Evolutionary conservation across 2,329 filamentous ascomycete genomes (phyloP).

Genomic region (Alternaria sp.): DNA sequence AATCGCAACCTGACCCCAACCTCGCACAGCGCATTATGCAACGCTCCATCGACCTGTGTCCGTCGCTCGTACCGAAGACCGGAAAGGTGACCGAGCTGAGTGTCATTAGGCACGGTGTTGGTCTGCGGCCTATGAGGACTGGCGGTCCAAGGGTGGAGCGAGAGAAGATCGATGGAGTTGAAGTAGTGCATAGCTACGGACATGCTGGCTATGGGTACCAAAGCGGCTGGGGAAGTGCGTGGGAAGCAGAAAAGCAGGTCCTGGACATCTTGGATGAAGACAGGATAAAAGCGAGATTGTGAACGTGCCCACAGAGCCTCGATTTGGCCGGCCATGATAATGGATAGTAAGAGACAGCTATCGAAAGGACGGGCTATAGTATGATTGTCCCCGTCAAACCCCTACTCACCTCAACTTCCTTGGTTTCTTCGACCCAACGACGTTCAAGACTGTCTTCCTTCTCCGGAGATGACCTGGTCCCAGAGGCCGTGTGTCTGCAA

Average conservation of each 20-base stretch:
- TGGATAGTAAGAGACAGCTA: not conserved
- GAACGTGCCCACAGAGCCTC: not conserved
- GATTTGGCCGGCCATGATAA: not conserved
- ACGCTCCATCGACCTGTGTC: constrained; percentile 70
- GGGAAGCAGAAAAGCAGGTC: constrained; percentile 50
- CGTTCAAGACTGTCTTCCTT: not conserved
- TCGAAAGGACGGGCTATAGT: not conserved
- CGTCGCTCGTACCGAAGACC: constrained; percentile 63
- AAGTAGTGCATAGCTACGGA: constrained; percentile 82
- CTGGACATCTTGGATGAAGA: constrained; percentile 26
- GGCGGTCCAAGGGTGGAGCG: constrained; percentile 78
- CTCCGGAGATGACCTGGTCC: not conserved
- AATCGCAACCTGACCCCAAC: constrained; percentile 77
- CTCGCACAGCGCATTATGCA: constrained; percentile 85
- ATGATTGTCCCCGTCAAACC: not conserved
- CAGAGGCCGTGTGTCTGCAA: not conserved
- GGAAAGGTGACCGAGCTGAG: constrained; percentile 73
- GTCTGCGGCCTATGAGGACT: constrained; percentile 75
- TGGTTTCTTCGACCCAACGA: not conserved
- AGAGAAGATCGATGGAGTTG: constrained; percentile 66
- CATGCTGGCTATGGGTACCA: constrained; percentile 79
- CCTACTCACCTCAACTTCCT: not conserved
- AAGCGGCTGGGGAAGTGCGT: constrained; percentile 52
- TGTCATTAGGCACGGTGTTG: constrained; percentile 81
- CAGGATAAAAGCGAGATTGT: constrained; percentile 12